Conservation (phyloP, 805 yeast species). For the Saturnispora silvae region DNA sequence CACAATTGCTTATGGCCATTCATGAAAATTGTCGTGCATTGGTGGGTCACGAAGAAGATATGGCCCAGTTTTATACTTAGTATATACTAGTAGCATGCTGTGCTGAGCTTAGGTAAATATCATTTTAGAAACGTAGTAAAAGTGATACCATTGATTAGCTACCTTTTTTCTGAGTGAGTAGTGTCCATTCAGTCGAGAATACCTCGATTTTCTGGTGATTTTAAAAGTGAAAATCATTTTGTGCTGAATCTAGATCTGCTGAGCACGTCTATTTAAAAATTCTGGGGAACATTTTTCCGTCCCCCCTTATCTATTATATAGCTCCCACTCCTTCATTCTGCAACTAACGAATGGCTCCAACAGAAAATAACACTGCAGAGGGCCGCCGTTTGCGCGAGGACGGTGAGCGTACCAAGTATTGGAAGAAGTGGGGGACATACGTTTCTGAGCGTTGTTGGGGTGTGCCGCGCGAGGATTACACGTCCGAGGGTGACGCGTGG, state of each 20-base stretch:
- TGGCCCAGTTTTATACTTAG: slow-evolving; percentile 24
- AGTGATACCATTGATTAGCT: no score
- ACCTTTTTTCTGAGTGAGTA: no score
- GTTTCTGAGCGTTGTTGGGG: slow-evolving; percentile 84
- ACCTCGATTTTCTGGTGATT: background rate
- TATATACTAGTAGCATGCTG: no score
- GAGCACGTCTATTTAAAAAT: background rate
- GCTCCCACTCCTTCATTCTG: slow-evolving; percentile 5
- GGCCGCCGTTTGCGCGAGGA: slow-evolving; percentile 35
- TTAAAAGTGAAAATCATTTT: no score
- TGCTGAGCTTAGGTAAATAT: no score
- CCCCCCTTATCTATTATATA: background rate
- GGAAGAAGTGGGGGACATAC: slow-evolving; percentile 90
- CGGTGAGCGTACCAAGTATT: slow-evolving; percentile 36
- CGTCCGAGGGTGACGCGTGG: slow-evolving; percentile 86
- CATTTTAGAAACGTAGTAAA: no score
- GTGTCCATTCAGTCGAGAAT: no score
- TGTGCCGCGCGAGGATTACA: slow-evolving; percentile 81
- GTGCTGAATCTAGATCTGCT: background rate
- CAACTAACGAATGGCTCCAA: slow-evolving; percentile 13
- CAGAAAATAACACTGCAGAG: no score
- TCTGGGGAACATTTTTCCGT: background rate
- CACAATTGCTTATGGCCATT: slow-evolving; percentile 64
- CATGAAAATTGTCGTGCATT: slow-evolving; percentile 34
- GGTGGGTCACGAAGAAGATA: slow-evolving; percentile 41